Evolutionary conservation across 805 yeast genomes (phyloP).

Genomic region (Cyberlindnera suaveolens): DNA sequence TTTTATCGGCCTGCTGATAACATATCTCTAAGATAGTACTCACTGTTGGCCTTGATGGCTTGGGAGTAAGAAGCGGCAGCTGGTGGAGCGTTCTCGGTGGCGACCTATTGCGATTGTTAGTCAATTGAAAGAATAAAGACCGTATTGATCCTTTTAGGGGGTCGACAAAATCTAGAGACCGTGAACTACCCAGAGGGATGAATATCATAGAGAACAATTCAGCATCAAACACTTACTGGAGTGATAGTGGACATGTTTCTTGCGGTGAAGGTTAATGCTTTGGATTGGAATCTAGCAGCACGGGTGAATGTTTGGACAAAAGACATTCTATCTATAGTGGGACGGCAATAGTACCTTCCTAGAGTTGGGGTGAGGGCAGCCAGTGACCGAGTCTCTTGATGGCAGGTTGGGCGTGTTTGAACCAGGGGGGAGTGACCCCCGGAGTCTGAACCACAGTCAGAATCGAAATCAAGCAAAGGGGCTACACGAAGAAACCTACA

Average conservation of each 20-base stretch:
- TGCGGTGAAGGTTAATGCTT: conserved; percentile 16
- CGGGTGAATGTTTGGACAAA: conserved; percentile 20
- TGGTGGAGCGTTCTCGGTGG: conserved; percentile 80
- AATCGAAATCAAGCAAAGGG: no score
- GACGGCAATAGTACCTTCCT: not conserved
- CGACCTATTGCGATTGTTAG: conserved; percentile 34
- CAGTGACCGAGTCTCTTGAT: no score
- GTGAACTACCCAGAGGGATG: not conserved
- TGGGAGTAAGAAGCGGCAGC: conserved; percentile 97
- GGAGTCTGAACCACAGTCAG: no score
- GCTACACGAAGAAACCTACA: no score
- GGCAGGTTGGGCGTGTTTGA: no score
- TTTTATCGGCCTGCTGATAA: not conserved
- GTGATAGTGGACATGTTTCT: conserved; percentile 29
- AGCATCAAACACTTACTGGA: conserved; percentile 25
- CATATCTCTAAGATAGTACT: conserved; percentile 3
- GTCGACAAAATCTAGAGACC: no score
- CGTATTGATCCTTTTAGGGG: conserved; percentile 15
- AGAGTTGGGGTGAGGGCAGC: no score
- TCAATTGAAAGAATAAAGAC: conserved; percentile 12
- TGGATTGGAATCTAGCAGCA: conserved; percentile 18
- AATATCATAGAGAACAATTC: not conserved
- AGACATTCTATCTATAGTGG: conserved; percentile 13
- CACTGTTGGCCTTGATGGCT: conserved; percentile 80
- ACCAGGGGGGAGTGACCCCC: no score